A percentile compares a stretch with the other conserved stretches of the same genome.
These are phyloP conservation scores for Colletotrichum musicola DNA, from an alignment of 2,329 filamentous ascomycete species.

Conservation along the genomic window DNA sequence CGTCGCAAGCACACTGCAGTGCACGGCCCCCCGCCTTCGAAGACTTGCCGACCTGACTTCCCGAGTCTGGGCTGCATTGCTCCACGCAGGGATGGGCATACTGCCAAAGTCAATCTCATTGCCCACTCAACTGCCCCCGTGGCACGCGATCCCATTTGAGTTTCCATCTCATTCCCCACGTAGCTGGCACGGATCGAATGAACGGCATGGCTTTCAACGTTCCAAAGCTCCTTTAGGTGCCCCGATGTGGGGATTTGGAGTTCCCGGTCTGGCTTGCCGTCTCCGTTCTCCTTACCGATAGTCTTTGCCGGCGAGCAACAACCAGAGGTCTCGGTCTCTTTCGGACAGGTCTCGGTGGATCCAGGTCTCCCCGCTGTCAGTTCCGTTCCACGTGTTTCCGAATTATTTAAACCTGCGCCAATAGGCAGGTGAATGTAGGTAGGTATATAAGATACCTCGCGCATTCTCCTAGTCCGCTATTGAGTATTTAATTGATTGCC, in stretches of 20 bases:
- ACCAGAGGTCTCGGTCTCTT: slow-evolving; percentile 17
- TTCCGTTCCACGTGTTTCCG: slow-evolving; percentile 11
- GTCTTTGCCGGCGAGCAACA: slow-evolving; percentile 26
- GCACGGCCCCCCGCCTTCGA: slow-evolving; percentile 25
- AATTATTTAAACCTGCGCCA: slow-evolving; percentile 13
- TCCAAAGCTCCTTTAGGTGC: background rate
- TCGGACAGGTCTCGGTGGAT: slow-evolving; percentile 20
- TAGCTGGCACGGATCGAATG: slow-evolving; percentile 5
- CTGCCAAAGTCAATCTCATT: slow-evolving; percentile 12
- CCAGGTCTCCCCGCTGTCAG: slow-evolving; percentile 27
- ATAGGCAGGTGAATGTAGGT: slow-evolving; percentile 18
- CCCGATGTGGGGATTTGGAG: slow-evolving; percentile 31
- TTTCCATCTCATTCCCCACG: slow-evolving; percentile 3
- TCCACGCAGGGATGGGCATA: slow-evolving; percentile 24
- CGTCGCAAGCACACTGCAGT: background rate
- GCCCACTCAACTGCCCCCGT: background rate
- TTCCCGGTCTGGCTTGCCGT: slow-evolving; percentile 35
- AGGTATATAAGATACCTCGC: background rate
- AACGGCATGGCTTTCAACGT: slow-evolving; percentile 10
- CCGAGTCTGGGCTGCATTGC: slow-evolving; percentile 27
- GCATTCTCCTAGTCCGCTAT: background rate
- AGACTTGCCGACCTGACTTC: slow-evolving; percentile 39
- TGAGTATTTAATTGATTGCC: background rate
- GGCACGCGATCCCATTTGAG: slow-evolving; percentile 1
- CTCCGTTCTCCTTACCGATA: slow-evolving; percentile 28